Conservation (phyloP, 768 basidiomycete genomes). For the Trametes coccinea region DNA sequence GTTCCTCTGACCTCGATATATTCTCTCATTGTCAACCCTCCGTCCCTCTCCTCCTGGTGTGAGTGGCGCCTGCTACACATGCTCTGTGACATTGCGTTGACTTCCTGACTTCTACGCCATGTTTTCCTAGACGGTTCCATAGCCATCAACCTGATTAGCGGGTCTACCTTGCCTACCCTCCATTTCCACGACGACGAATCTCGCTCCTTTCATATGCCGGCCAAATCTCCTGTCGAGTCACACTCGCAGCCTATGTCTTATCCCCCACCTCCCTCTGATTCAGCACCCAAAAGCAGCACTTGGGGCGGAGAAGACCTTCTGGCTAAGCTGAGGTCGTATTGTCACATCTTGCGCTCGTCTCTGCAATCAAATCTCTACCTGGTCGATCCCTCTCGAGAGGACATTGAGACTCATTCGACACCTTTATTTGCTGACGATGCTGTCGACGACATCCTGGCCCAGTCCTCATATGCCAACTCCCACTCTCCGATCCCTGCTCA, state of each 20-base stretch:
- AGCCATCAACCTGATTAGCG: constrained; percentile 84
- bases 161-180: constrained; percentile 83
- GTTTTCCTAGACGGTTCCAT: constrained; percentile 72
- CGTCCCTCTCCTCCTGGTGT: constrained; percentile 86
- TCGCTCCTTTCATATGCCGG: constrained; percentile 60
- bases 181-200: constrained; percentile 99
- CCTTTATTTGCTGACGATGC: constrained; percentile 84
- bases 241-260: constrained; percentile 44
- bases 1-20: constrained; percentile 88
- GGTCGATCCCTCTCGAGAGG: constrained; percentile 89
- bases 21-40: constrained; percentile 82
- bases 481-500: constrained; percentile 85
- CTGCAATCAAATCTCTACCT: constrained; percentile 86
- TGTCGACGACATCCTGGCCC: constrained; percentile 82
- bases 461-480: constrained; percentile 74
- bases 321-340: constrained; percentile 70
- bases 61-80: constrained; percentile 26
- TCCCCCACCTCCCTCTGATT: constrained; percentile 59
- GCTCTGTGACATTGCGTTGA: not conserved
- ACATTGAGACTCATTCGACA: constrained; percentile 88
- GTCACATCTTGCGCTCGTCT: constrained; percentile 81
- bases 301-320: constrained; percentile 92
- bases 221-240: constrained; percentile 40
- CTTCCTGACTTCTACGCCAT: not conserved
- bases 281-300: constrained; percentile 45